These are phyloP conservation scores for Dryas octopetala DNA, from an alignment of 306 rosid genomes.

Conservation along the genomic window DNA sequence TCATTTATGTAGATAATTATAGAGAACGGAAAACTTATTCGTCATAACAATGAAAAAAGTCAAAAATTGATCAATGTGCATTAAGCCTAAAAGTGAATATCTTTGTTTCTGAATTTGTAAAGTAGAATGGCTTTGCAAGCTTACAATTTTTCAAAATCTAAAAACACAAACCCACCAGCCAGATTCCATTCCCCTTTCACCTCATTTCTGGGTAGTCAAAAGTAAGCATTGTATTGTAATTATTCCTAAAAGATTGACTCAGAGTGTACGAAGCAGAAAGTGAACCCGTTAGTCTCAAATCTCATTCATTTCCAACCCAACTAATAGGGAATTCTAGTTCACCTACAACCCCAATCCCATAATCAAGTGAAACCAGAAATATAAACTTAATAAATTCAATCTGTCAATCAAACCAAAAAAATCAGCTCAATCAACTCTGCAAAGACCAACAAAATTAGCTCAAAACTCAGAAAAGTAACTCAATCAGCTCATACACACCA, in stretches of 20 bases:
- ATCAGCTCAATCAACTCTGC: conserved; percentile 1
- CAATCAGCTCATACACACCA: background rate
- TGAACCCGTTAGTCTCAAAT: background rate
- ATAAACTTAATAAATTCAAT: background rate
- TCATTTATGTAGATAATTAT: too few relatives aligned
- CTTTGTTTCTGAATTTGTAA: too few relatives aligned
- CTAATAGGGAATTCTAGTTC: background rate
- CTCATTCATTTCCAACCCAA: background rate
- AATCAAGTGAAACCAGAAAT: background rate
- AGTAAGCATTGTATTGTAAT: background rate
- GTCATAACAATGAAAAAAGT: too few relatives aligned
- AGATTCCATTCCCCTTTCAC: background rate
- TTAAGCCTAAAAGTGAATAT: too few relatives aligned
- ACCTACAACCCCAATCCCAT: background rate
- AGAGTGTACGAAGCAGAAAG: background rate
- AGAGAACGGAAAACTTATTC: too few relatives aligned
- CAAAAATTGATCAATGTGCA: too few relatives aligned
- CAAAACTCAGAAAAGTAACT: conserved; percentile 8
- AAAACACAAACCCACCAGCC: background rate
- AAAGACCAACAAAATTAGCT: background rate
- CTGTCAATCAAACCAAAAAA: background rate
- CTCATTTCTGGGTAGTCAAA: background rate
- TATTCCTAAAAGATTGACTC: background rate
- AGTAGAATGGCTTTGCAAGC: too few relatives aligned
- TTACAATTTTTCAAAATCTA: too few relatives aligned